Evolutionary conservation across 2,329 filamentous ascomycete species (phyloP).

Genomic region (Clonostachys rosea): DNA sequence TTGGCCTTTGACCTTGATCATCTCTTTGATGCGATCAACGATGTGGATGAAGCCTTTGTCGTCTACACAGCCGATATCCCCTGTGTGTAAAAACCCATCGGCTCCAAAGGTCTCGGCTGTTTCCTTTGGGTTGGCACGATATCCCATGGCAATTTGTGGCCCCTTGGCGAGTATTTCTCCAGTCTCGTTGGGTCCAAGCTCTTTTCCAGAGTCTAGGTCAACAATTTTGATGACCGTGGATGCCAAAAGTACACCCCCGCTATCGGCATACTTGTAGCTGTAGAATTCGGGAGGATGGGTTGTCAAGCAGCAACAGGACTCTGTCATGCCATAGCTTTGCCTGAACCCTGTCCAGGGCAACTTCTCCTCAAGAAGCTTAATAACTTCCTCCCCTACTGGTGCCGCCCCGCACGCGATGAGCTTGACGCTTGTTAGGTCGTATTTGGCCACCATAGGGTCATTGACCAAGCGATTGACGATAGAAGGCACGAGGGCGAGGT

Average conservation of each 20-base stretch:
- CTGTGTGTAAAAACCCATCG: conserved; percentile 87
- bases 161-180: conserved; percentile 48
- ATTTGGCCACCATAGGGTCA: too few species aligned
- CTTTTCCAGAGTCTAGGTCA: too few species aligned
- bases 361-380: conserved; percentile 3
- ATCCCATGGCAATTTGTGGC: conserved; percentile 76
- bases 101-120: conserved; percentile 66
- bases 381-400: conserved; percentile 1
- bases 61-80: conserved; percentile 80
- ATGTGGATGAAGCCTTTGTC: conserved; percentile 79
- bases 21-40: conserved; percentile 78
- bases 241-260: too few species aligned
- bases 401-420: too few species aligned
- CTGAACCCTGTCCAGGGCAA: conserved; percentile 9
- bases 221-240: too few species aligned
- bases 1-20: conserved; percentile 51
- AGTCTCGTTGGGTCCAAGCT: too few species aligned
- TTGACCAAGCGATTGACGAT: too few species aligned
- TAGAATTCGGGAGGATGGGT: conserved; percentile 56
- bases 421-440: too few species aligned
- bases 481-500: too few species aligned
- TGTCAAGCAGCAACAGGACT: conserved; percentile 73
- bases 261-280: too few species aligned
- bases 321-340: conserved; percentile 78
- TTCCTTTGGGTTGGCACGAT: conserved; percentile 67